Evolutionary conservation across 1,139 yeast genomes (phyloP), one percentile per base, ranked within the genome.

Genomic region (Yamadazyma trypodendri): DNA sequence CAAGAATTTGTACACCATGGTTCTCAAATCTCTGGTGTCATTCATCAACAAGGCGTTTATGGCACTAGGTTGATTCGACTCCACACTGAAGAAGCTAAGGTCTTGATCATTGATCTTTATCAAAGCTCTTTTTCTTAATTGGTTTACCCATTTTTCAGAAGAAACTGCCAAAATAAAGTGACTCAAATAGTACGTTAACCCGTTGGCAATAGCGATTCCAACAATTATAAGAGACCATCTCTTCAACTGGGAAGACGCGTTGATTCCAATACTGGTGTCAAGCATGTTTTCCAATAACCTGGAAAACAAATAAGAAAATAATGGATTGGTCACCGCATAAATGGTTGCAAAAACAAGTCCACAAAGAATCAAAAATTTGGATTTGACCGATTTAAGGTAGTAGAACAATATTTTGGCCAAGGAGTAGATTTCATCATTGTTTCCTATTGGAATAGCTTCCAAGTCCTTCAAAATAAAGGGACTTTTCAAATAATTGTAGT

Each of bases 281-380:
- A 82, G 68, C 54, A 83, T 70, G 17, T 77, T 81, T 17, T 72
- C 56, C 17, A 90, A 61, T 6, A 90, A 62, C 44, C 79, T 78
- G 0, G 97, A 78, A 46, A 90, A 80, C 29, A 84, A 75, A 52
- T 60, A 89, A 0, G 97, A 85, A 47, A 92, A 88, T 0, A 85
- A 60, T 0, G 98, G 97, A 42, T 79, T 81, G 2, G 77, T 60
- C 0, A 72, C 72, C 9, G 95, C 92, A 43, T 81, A 79, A 1
- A 75, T 38, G 0, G 81, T 48, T 0, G 90, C 68, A 4, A 72
- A 48, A 0, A 72, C 0, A 1, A 85, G 38, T 0, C 96, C 97
- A 1, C 73, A 1, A 1, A 55, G 20, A 2, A 84, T 52, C 1
- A 68, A 34, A 2, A 40, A 17, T 40, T 72, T 79, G 16, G 58